Evolutionary conservation across 2,329 filamentous ascomycete species (phyloP).

Genomic region (Colletotrichum sp.): DNA sequence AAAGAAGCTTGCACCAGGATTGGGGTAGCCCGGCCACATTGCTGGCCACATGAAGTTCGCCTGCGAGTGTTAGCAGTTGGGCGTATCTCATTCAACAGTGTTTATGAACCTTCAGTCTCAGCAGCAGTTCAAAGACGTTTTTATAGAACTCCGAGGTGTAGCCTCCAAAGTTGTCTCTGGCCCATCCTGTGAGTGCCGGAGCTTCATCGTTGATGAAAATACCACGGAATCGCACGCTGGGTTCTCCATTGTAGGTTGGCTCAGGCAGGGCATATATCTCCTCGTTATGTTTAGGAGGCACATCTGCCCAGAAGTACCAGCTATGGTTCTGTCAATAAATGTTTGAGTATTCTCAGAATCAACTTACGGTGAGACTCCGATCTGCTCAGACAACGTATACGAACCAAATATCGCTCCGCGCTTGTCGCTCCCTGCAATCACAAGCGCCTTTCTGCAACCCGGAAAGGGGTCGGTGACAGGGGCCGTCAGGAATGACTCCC

Average conservation of each 20-base stretch:
- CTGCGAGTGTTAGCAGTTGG: constrained; percentile 20
- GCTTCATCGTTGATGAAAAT: constrained; percentile 69
- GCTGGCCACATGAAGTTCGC: constrained; percentile 73
- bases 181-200: constrained; percentile 62
- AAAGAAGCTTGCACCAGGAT: constrained; percentile 61
- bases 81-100: not conserved
- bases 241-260: constrained; percentile 53
- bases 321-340: constrained; percentile 14
- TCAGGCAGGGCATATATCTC: constrained; percentile 53
- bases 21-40: constrained; percentile 60
- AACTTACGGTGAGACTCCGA: constrained; percentile 60
- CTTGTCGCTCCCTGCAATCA: constrained; percentile 63
- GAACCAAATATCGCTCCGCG: constrained; percentile 63
- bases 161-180: constrained; percentile 52
- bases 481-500: constrained; percentile 59
- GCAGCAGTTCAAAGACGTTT: constrained; percentile 66
- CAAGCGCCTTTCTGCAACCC: constrained; percentile 51
- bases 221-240: constrained; percentile 63
- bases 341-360: not conserved
- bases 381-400: constrained; percentile 65
- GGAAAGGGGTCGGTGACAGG: constrained; percentile 46
- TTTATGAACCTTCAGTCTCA: constrained; percentile 49
- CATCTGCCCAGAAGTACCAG: constrained; percentile 66
- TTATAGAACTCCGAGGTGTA: constrained; percentile 63
- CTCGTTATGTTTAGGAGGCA: constrained; percentile 50